A percentile compares a stretch with the other conserved stretches of the same genome.
Evolutionary conservation across 306 rosid genomes (phyloP).

Genomic region (Gastrolobium villosum): DNA sequence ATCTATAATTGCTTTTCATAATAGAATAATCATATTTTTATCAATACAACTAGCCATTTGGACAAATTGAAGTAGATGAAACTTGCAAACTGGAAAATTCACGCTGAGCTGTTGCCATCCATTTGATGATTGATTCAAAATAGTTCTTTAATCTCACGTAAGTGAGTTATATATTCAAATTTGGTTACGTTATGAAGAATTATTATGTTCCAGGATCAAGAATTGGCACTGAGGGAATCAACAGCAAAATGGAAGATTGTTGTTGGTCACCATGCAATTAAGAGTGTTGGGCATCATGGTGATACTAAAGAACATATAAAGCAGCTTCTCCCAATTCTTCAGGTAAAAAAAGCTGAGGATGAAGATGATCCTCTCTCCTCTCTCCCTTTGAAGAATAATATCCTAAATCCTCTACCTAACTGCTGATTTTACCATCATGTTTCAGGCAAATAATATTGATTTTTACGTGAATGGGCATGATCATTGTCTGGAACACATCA

Average conservation of each 20-base stretch:
- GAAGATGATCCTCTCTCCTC: background rate
- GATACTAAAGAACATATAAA: slow-evolving; percentile 55
- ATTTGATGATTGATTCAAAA: background rate
- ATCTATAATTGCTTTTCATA: background rate
- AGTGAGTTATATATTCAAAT: background rate
- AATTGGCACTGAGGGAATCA: slow-evolving; percentile 48
- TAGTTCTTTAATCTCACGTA: background rate
- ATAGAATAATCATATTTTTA: background rate
- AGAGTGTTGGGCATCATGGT: slow-evolving; percentile 63
- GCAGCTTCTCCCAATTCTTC: slow-evolving; percentile 64
- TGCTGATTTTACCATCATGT: slow-evolving; percentile 6
- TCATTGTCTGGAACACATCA: slow-evolving; percentile 69
- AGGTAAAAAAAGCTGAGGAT: slow-evolving; percentile 42
- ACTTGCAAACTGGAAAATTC: slow-evolving; percentile 5
- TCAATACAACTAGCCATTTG: background rate
- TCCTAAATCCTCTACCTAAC: slow-evolving; percentile 20
- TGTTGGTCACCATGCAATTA: slow-evolving; percentile 65
- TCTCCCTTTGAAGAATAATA: background rate
- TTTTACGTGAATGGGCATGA: slow-evolving; percentile 71
- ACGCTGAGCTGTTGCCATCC: background rate
- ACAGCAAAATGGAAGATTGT: slow-evolving; percentile 59
- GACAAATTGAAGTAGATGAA: background rate
- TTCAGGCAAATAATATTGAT: slow-evolving; percentile 60
- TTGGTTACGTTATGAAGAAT: background rate
- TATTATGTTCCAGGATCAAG: slow-evolving; percentile 51